Evolutionary conservation across 78 protist genomes (phyloP).

Genomic region (Dictyostelium purpureum): DNA sequence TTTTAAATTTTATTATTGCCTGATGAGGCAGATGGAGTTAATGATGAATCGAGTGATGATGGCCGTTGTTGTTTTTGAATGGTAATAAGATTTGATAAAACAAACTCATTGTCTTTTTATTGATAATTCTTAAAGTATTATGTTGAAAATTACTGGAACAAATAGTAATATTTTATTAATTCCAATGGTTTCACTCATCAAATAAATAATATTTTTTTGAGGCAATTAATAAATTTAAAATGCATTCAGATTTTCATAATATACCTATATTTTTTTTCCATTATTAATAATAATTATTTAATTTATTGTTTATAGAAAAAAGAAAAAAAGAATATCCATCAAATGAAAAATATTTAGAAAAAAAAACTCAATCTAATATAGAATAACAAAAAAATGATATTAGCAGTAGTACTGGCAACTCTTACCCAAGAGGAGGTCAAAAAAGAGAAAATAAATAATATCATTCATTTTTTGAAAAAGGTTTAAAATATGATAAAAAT

Average conservation of each 20-base stretch:
- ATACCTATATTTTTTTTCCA: background rate
- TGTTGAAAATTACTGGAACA: no score
- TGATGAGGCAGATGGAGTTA: no score
- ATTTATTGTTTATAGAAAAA: background rate
- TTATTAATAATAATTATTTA: background rate
- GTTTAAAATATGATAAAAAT: background rate
- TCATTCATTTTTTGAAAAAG: background rate
- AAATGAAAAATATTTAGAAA: background rate
- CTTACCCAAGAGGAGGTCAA: background rate
- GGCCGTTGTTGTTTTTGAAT: no score
- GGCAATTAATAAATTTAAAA: background rate
- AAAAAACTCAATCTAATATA: background rate
- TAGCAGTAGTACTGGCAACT: background rate
- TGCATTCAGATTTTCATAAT: background rate
- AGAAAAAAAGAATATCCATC: background rate
- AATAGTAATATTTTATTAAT: no score
- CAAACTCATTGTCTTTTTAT: no score
- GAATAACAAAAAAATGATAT: background rate
- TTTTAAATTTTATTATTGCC: no score
- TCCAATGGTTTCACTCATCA: background rate
- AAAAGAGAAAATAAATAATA: background rate
- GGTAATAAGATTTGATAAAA: no score
- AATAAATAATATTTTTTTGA: background rate
- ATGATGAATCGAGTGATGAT: no score
- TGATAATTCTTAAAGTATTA: no score